Evolutionary conservation across 1,284 basidiomycete species (phyloP).

Genomic region (Ceratobasidium sp.): DNA sequence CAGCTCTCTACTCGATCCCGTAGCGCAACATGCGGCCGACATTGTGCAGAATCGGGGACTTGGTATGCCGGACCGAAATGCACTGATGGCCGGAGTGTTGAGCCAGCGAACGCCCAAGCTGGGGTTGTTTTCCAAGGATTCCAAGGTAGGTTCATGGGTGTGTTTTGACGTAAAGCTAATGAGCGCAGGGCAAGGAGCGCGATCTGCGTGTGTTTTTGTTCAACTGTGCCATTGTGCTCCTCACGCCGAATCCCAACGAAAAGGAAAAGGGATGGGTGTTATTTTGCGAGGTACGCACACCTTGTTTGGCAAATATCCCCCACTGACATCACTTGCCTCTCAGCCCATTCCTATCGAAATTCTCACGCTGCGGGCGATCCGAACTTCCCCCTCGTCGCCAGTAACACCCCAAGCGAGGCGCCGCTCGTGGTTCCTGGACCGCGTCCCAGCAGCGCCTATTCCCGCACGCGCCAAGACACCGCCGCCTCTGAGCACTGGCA

Average conservation of each 20-base stretch:
- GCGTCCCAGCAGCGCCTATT: conserved; percentile 10
- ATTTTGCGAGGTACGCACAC: conserved; percentile 23
- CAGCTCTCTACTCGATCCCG: conserved; percentile 29
- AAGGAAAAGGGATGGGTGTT: conserved; percentile 18
- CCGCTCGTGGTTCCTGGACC: conserved; percentile 36
- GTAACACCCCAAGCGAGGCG: background rate
- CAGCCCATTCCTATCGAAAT: conserved; percentile 35
- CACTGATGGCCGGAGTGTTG: conserved; percentile 28
- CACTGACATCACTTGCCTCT: background rate
- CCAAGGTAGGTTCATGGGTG: conserved; percentile 3
- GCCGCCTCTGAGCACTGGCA: conserved; percentile 3
- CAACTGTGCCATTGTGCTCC: conserved; percentile 30
- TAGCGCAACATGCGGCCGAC: conserved; percentile 31
- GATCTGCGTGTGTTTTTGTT: conserved; percentile 35
- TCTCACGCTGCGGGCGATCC: conserved; percentile 22
- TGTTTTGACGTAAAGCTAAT: background rate
- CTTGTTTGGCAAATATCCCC: conserved; percentile 9
- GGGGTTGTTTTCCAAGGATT: conserved; percentile 27
- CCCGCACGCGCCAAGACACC: conserved; percentile 28
- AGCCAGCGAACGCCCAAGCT: conserved; percentile 18
- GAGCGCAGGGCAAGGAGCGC: conserved; percentile 23
- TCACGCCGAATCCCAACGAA: conserved; percentile 31
- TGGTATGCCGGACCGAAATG: conserved; percentile 28
- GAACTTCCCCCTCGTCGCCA: background rate
- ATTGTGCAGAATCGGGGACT: conserved; percentile 23